Conservation (phyloP, 441 rosid genomes). For the Jatropha multifida region DNA sequence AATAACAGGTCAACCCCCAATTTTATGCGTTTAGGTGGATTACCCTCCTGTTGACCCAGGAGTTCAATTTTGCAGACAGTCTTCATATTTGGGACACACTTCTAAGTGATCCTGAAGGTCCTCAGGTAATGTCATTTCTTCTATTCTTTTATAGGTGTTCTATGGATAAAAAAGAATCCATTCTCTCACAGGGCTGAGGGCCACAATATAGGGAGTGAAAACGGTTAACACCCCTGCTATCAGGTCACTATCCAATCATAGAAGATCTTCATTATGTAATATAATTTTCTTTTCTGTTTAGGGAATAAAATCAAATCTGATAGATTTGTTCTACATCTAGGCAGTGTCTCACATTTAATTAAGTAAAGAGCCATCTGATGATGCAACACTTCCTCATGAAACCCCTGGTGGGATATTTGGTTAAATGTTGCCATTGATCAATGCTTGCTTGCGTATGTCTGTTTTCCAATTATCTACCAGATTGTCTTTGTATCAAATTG, state of each 20-base stretch:
- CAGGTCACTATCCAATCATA: neutral
- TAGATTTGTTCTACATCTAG: no score
- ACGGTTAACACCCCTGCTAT: neutral
- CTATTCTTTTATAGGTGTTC: constrained; percentile 3
- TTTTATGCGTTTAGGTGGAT: constrained; percentile 98
- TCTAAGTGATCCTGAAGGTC: constrained; percentile 93
- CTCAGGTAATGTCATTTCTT: constrained; percentile 54
- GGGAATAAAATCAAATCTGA: no score
- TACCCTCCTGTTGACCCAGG: constrained; percentile 93
- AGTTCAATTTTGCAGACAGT: constrained; percentile 82
- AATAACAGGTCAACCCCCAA: constrained; percentile 89
- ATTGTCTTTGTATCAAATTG: neutral
- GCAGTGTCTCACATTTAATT: no score
- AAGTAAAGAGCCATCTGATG: no score
- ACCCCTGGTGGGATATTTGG: neutral
- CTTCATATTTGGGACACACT: constrained; percentile 98
- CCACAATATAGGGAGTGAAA: neutral
- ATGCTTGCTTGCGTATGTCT: neutral
- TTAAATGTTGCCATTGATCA: neutral
- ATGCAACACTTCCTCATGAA: no score
- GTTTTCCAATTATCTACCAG: neutral
- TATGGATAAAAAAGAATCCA: neutral
- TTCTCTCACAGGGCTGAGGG: neutral
- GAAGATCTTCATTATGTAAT: neutral
- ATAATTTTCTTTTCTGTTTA: no score